A percentile compares a stretch with the other conserved stretches of the same genome.
Evolutionary conservation across 2,329 filamentous ascomycete species (phyloP).

Genomic region (Fusarium humuli): DNA sequence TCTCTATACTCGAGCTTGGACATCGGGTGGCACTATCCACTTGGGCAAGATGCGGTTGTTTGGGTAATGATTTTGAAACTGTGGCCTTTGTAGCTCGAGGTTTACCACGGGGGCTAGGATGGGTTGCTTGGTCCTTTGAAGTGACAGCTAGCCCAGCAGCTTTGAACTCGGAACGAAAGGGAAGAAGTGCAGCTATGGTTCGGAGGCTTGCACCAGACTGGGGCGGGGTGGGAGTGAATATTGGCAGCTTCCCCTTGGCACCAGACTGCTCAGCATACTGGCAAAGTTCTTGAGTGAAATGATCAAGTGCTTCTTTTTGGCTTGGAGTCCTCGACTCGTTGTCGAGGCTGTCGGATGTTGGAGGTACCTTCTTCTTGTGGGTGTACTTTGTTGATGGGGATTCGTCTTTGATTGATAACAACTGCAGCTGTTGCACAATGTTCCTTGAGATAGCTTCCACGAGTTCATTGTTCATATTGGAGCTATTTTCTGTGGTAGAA

Average conservation of each 20-base stretch:
- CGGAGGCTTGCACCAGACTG: constrained; percentile 59
- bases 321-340: constrained; percentile 57
- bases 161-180: constrained; percentile 65
- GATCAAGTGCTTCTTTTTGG: constrained; percentile 56
- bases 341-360: constrained; percentile 6
- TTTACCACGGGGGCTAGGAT: constrained; percentile 17
- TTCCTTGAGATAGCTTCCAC: constrained; percentile 60
- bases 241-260: constrained; percentile 52
- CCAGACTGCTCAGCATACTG: constrained; percentile 51
- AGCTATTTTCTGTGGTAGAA: constrained; percentile 44
- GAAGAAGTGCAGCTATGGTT: constrained; percentile 65
- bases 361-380: neutral
- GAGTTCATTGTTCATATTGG: constrained; percentile 54
- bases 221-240: constrained; percentile 55
- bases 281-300: constrained; percentile 49
- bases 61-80: neutral
- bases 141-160: constrained; percentile 68
- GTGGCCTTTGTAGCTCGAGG: constrained; percentile 15
- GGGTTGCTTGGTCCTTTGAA: constrained; percentile 59
- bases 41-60: constrained; percentile 37
- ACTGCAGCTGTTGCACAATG: constrained; percentile 58
- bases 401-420: constrained; percentile 50
- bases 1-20: constrained; percentile 47
- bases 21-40: constrained; percentile 48
- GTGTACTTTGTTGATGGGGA: neutral